phyloP scores from a whole-genome alignment of 75 land plant genomes.

The Larix kaempferi region DNA sequence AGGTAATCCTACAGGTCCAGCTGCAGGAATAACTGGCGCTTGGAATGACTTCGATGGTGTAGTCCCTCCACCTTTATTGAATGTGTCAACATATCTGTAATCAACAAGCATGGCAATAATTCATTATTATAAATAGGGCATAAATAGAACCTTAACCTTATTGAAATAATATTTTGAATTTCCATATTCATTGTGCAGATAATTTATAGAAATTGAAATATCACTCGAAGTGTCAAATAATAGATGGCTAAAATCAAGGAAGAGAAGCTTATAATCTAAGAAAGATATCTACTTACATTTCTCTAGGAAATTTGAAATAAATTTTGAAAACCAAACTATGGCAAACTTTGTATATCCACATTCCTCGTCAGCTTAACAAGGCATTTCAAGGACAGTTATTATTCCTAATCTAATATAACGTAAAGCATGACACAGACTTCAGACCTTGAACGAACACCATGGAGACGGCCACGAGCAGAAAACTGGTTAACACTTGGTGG shows the following conservation, averaged over 20 bases:
- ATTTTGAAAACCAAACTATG: not conserved
- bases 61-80: constrained; percentile 66
- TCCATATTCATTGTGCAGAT: not conserved
- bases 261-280: not conserved
- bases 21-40: constrained; percentile 60
- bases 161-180: not conserved
- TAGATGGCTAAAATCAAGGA: no score
- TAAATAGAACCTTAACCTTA: not conserved
- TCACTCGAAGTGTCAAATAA: not conserved
- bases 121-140: not conserved
- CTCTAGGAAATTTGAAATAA: not conserved
- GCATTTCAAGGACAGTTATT: not conserved
- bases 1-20: constrained; percentile 30
- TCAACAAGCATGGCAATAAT: not conserved
- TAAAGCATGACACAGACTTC: not conserved
- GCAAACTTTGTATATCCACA: not conserved
- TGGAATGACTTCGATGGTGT: constrained; percentile 43
- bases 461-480: constrained; percentile 75
- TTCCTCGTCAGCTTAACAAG: not conserved
- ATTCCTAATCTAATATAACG: not conserved
- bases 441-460: constrained; percentile 87
- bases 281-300: not conserved
- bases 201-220: not conserved
- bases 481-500: constrained; percentile 84
- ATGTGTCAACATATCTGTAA: constrained; percentile 96